These are phyloP conservation scores for Ruellia speciosa DNA, from an alignment of 305 asterid species.

Conservation along the genomic window DNA sequence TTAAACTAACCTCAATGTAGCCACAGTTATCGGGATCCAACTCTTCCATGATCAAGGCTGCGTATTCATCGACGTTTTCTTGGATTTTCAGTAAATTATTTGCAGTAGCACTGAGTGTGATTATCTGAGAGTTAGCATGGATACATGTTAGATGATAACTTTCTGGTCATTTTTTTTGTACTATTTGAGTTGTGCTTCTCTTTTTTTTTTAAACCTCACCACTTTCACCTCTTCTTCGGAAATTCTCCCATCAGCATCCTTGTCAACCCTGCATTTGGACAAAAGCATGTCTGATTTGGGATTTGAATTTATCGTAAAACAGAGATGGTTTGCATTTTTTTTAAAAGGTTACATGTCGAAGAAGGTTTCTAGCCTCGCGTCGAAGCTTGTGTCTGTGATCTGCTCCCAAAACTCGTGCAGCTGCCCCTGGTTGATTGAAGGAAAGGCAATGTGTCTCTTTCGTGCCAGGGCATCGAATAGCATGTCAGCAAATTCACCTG, in stretches of 20 bases:
- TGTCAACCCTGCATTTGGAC: slow-evolving; percentile 55
- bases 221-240: slow-evolving; percentile 65
- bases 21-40: slow-evolving; percentile 67
- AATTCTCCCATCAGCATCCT: slow-evolving; percentile 73
- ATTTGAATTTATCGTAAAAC: background rate
- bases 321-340: no score
- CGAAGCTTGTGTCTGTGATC: slow-evolving; percentile 88
- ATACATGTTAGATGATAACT: slow-evolving; percentile 10
- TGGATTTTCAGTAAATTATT: slow-evolving; percentile 59
- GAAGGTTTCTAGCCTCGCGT: slow-evolving; percentile 88
- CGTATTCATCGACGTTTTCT: slow-evolving; percentile 67
- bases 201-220: slow-evolving; percentile 24
- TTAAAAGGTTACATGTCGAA: slow-evolving; percentile 67
- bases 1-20: slow-evolving; percentile 54
- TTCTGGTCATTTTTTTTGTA: no score
- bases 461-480: slow-evolving; percentile 52
- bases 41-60: slow-evolving; percentile 80
- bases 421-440: slow-evolving; percentile 25
- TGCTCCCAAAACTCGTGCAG: slow-evolving; percentile 83
- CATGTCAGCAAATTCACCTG: slow-evolving; percentile 44
- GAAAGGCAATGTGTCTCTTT: slow-evolving; percentile 36
- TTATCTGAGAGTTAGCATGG: slow-evolving; percentile 36
- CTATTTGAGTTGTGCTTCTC: no score
- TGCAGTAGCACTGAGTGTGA: slow-evolving; percentile 71
- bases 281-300: background rate